Conservation (phyloP, 108 stramenopile species). For the Nannochloropsis granulata region DNA sequence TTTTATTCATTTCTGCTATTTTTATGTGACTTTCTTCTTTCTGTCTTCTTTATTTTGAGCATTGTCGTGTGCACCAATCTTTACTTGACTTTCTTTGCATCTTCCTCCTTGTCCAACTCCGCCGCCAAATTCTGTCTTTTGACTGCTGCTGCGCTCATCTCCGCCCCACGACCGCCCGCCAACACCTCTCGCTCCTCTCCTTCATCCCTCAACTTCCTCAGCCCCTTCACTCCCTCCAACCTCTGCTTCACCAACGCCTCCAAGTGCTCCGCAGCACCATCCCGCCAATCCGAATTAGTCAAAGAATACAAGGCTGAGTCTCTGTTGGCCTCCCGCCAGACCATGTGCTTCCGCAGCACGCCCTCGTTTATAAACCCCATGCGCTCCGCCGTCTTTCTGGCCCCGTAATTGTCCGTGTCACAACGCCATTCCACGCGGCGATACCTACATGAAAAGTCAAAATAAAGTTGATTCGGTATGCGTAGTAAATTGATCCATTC, state of each 20-base stretch:
- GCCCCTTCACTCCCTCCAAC: neutral
- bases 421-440: slow-evolving; percentile 15
- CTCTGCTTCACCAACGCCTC: neutral
- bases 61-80: too few species aligned
- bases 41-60: too few species aligned
- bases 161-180: too few species aligned
- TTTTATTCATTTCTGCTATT: too few species aligned
- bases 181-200: too few species aligned
- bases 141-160: neutral
- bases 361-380: slow-evolving; percentile 15
- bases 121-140: neutral
- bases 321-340: slow-evolving; percentile 17
- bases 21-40: too few species aligned
- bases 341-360: slow-evolving; percentile 21
- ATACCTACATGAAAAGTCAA: neutral
- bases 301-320: slow-evolving; percentile 11
- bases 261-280: neutral
- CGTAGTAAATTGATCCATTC: too few species aligned
- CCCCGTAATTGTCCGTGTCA: slow-evolving; percentile 11
- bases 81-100: too few species aligned
- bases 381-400: neutral
- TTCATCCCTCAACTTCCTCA: neutral
- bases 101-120: too few species aligned
- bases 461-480: too few species aligned
- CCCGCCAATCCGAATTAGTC: slow-evolving; percentile 18